These are phyloP conservation scores for Blepharisma stoltei DNA, from an alignment of 73 alveolate genomes.

Conservation along the genomic window DNA sequence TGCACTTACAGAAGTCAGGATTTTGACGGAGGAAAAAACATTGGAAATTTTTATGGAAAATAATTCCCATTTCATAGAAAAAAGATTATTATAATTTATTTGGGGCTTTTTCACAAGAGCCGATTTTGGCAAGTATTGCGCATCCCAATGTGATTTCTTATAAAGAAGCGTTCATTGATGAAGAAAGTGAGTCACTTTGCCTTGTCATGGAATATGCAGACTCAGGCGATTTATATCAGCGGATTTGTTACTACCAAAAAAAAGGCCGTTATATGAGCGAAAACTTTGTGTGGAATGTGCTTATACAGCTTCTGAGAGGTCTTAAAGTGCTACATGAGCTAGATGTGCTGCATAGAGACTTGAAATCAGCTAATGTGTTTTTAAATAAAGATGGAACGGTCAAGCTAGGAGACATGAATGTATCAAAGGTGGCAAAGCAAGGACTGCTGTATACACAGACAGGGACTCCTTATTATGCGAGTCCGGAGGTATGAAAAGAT, in stretches of 20 bases:
- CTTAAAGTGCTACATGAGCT: conserved; percentile 48
- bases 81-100: no score
- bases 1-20: conserved; percentile 68
- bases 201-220: conserved; percentile 84
- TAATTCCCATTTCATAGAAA: no score
- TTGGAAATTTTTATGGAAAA: no score
- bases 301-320: conserved; percentile 60
- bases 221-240: conserved; percentile 66
- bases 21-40: no score
- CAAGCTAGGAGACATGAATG: conserved; percentile 81
- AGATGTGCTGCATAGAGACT: conserved; percentile 75
- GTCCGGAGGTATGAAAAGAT: conserved; percentile 81
- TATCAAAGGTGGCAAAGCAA: conserved; percentile 44
- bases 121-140: conserved; percentile 71
- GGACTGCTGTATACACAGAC: conserved; percentile 44
- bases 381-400: conserved; percentile 53
- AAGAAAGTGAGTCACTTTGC: conserved; percentile 47
- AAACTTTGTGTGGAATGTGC: conserved; percentile 49
- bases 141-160: conserved; percentile 67
- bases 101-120: no score
- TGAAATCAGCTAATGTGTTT: conserved; percentile 75
- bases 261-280: conserved; percentile 49
- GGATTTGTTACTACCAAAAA: conserved; percentile 56
- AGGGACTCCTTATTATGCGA: conserved; percentile 83
- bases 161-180: conserved; percentile 85